A percentile compares a stretch with the other conserved stretches of the same genome.
Evolutionary conservation across 441 rosid genomes (phyloP).

Genomic region (Raphanus hybrid): DNA sequence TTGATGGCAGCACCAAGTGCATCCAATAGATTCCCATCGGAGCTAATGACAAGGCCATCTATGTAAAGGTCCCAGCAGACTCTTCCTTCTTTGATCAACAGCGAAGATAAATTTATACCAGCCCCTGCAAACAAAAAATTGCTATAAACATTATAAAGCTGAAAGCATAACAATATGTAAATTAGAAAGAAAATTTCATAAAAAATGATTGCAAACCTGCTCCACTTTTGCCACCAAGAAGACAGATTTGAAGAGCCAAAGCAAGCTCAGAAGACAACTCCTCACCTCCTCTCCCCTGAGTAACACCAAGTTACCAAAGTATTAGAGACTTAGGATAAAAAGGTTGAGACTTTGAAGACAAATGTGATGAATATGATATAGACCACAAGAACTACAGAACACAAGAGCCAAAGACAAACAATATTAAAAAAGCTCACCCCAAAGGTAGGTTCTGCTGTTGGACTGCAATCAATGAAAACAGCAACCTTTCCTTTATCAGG

Average conservation of each 20-base stretch:
- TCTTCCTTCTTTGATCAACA: constrained; percentile 78
- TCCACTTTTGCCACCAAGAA: constrained; percentile 90
- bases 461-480: constrained; percentile 80
- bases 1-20: constrained; percentile 86
- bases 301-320: constrained; percentile 2
- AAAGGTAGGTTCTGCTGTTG: constrained; percentile 79
- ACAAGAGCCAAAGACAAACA: constrained; percentile 6
- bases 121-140: constrained; percentile 57
- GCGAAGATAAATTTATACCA: constrained; percentile 75
- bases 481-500: constrained; percentile 84
- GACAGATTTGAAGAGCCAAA: constrained; percentile 70
- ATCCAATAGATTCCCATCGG: constrained; percentile 86
- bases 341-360: not conserved
- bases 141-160: constrained; percentile 22
- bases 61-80: constrained; percentile 93
- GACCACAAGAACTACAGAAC: not conserved
- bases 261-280: constrained; percentile 84
- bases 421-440: constrained; percentile 57
- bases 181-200: not conserved
- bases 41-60: constrained; percentile 82
- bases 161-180: not conserved
- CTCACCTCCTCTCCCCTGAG: constrained; percentile 93
- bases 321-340: constrained; percentile 7
- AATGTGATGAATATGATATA: not conserved
- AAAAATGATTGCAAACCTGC: constrained; percentile 53